phyloP scores from a whole-genome alignment of 2,329 filamentous ascomycete species.

The Zalaria sp. region DNA sequence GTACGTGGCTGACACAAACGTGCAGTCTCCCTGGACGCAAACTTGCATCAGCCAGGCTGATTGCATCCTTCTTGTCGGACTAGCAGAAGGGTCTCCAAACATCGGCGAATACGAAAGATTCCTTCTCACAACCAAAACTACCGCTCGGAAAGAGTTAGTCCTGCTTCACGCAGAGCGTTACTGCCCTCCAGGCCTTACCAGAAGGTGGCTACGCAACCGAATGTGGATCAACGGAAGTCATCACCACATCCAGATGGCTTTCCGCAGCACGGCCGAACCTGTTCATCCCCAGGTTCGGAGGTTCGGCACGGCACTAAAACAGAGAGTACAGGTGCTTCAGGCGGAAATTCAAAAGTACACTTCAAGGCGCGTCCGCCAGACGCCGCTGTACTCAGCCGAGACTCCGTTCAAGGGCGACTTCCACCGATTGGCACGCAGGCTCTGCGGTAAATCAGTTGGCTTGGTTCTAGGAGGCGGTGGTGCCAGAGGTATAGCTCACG shows the following conservation, averaged over 20 bases:
- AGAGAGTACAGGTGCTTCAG: conserved; percentile 84
- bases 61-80: conserved; percentile 81
- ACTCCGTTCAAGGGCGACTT: conserved; percentile 95
- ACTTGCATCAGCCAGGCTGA: conserved; percentile 96
- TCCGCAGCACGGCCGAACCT: conserved; percentile 61
- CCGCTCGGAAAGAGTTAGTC: conserved; percentile 83
- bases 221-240: conserved; percentile 98
- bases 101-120: conserved; percentile 97
- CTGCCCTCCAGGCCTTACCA: conserved; percentile 68
- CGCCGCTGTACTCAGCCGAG: conserved; percentile 78
- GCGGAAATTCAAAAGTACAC: conserved; percentile 98
- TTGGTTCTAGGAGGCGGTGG: conserved; percentile 89
- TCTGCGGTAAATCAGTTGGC: conserved; percentile 90
- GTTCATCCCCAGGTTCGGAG: conserved; percentile 61
- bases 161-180: conserved; percentile 81
- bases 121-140: conserved; percentile 92
- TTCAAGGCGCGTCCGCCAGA: conserved; percentile 77
- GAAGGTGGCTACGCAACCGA: conserved; percentile 75
- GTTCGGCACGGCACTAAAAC: conserved; percentile 75
- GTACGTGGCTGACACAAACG: conserved; percentile 91
- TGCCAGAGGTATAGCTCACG: conserved; percentile 78
- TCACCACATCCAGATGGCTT: conserved; percentile 93
- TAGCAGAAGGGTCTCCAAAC: conserved; percentile 76
- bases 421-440: conserved; percentile 72
- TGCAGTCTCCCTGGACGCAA: conserved; percentile 96